A percentile compares a stretch with the other conserved stretches of the same genome.
Conservation (phyloP, 2,329 filamentous ascomycete species). For the Curvularia sp. region DNA sequence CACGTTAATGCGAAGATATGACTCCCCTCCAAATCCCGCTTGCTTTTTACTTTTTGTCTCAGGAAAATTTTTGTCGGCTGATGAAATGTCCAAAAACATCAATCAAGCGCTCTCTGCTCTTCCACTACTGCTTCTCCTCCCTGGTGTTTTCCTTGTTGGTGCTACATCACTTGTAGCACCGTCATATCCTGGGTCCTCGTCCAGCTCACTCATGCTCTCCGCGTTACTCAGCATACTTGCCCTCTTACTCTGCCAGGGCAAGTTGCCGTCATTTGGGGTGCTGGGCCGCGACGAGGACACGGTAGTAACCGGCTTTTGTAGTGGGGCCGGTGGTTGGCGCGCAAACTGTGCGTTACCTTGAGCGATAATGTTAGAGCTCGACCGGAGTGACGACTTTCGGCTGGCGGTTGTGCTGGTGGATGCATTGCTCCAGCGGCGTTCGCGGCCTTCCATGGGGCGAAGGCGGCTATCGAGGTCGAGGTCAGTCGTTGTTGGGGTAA, state of each 20-base stretch:
- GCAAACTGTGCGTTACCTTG: conserved; percentile 38
- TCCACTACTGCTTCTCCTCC: conserved; percentile 19
- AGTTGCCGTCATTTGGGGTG: conserved; percentile 37
- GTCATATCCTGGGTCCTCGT: conserved; percentile 23
- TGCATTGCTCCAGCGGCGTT: conserved; percentile 47
- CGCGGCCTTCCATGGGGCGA: conserved; percentile 26
- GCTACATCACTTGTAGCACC: conserved; percentile 9
- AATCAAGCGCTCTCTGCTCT: conserved; percentile 26
- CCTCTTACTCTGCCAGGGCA: conserved; percentile 41
- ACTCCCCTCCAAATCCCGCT: background rate
- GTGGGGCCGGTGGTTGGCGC: conserved; percentile 28
- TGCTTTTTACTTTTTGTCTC: background rate
- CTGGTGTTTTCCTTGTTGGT: conserved; percentile 4
- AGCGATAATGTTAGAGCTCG: conserved; percentile 26
- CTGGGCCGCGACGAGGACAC: conserved; percentile 23
- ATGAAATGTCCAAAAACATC: too few species aligned
- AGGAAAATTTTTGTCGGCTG: background rate
- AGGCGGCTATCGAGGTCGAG: conserved; percentile 40
- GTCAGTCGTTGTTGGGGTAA: conserved; percentile 45
- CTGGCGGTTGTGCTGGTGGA: conserved; percentile 34
- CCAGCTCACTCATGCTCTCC: conserved; percentile 27
- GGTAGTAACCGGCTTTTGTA: conserved; percentile 12
- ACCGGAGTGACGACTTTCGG: conserved; percentile 27
- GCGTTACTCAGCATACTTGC: conserved; percentile 44
- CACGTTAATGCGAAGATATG: background rate